Conservation (phyloP, 805 yeast species). For the Saccharomycopsis babjevae region DNA sequence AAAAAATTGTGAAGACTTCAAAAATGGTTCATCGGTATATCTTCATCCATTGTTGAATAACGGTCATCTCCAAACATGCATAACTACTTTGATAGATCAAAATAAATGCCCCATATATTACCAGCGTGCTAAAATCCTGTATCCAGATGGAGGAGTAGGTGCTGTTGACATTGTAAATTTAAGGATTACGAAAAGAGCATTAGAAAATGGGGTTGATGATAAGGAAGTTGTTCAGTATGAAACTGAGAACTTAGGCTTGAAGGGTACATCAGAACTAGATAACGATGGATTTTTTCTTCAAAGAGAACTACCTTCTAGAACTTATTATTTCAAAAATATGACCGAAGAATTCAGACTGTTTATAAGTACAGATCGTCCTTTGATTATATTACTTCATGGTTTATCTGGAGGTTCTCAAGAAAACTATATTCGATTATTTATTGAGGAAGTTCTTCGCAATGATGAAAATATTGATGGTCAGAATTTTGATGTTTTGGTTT, state of each 20-base stretch:
- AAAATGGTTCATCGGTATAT: conserved; percentile 34
- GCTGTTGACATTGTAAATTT: conserved; percentile 52
- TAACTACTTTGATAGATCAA: conserved; percentile 40
- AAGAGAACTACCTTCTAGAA: conserved; percentile 37
- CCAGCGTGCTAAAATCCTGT: conserved; percentile 45
- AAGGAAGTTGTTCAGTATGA: background rate
- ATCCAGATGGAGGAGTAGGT: conserved; percentile 55
- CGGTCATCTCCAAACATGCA: conserved; percentile 63
- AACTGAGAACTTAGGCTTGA: background rate
- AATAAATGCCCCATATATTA: conserved; percentile 35
- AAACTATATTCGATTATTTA: conserved; percentile 55
- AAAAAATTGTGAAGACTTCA: conserved; percentile 34
- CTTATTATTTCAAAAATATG: conserved; percentile 39
- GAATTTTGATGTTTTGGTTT: conserved; percentile 53
- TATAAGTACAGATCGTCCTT: conserved; percentile 38
- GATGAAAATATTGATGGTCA: conserved; percentile 14
- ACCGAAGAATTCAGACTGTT: conserved; percentile 31
- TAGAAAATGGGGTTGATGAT: conserved; percentile 29
- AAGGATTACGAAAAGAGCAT: conserved; percentile 27
- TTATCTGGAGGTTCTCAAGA: conserved; percentile 83
- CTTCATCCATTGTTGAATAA: conserved; percentile 50
- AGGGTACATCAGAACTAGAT: conserved; percentile 16
- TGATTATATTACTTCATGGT: conserved; percentile 63
- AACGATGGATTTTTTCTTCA: conserved; percentile 24
- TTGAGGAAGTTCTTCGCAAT: conserved; percentile 29